Evolutionary conservation across 2,329 filamentous ascomycete genomes (phyloP).

Genomic region (Talaromyces sp.): DNA sequence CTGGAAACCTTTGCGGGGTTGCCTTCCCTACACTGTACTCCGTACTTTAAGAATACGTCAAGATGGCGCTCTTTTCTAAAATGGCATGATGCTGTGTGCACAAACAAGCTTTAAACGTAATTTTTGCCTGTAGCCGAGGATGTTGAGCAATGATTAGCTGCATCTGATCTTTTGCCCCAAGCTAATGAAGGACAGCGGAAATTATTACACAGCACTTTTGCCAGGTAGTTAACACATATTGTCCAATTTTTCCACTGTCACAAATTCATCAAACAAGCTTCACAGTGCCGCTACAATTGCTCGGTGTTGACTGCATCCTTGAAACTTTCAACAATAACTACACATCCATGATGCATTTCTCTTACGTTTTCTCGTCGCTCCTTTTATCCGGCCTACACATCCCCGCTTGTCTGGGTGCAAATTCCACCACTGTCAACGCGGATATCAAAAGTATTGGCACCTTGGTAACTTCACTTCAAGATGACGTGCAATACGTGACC

Average conservation of each 20-base stretch:
- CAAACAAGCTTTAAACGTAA: neutral
- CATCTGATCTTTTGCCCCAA: neutral
- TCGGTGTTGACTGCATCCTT: neutral
- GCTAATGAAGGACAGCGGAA: too few relatives aligned
- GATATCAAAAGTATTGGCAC: neutral
- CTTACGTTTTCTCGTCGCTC: neutral
- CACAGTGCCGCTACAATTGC: neutral
- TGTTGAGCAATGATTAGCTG: neutral
- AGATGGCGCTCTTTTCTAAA: neutral
- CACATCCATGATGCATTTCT: neutral
- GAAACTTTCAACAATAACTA: neutral
- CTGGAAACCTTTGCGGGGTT: neutral
- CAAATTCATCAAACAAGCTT: neutral
- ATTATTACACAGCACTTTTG: too few relatives aligned
- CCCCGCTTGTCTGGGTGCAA: neutral
- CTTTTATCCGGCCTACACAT: neutral
- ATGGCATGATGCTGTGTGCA: neutral
- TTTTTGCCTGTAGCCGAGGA: neutral
- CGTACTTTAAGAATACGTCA: neutral
- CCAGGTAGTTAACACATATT: neutral
- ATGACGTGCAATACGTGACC: neutral
- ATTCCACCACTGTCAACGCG: neutral
- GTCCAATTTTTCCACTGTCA: neutral
- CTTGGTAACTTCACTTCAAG: neutral
- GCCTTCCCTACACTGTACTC: neutral